Percentiles rank a stretch among this genome's conserved stretches.
These are phyloP conservation scores for Chlamydomonas sp. DNA, from an alignment of 139 green algal genomes.

Conservation along the genomic window DNA sequence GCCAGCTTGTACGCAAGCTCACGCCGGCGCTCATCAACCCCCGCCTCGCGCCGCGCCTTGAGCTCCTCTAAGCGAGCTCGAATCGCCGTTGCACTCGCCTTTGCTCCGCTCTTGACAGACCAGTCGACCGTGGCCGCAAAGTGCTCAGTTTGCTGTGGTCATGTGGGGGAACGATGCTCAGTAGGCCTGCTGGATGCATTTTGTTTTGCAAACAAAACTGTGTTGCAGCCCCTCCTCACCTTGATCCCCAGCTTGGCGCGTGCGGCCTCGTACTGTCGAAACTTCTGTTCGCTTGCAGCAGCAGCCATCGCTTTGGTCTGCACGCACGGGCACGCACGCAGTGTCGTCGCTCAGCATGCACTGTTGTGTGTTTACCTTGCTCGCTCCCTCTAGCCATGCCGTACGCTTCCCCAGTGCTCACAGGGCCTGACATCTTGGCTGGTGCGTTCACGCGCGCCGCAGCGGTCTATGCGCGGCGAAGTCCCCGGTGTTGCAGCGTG, in stretches of 20 bases:
- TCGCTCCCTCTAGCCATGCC: no score
- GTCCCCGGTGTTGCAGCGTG: no score
- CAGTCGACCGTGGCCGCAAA: constrained; percentile 17
- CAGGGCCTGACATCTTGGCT: no score
- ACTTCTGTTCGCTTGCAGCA: no score
- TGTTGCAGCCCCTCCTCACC: neutral
- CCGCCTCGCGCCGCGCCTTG: constrained; percentile 20
- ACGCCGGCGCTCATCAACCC: constrained; percentile 31
- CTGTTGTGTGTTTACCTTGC: no score
- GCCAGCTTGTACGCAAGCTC: constrained; percentile 44
- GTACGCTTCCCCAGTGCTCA: no score
- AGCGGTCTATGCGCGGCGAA: no score
- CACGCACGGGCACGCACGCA: no score
- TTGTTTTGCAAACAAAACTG: neutral
- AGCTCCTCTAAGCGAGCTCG: constrained; percentile 29
- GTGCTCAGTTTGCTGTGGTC: constrained; percentile 17
- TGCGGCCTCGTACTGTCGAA: constrained; percentile 10
- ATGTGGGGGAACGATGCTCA: constrained; percentile 3
- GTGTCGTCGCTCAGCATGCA: no score
- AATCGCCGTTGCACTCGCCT: constrained; percentile 11
- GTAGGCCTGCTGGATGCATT: neutral
- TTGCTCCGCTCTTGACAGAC: constrained; percentile 26
- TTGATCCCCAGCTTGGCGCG: constrained; percentile 5
- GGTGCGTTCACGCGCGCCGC: no score
- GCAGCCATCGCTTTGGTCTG: no score